Percentiles rank a stretch among this genome's conserved stretches.
phyloP scores from a whole-genome alignment of 495 filamentous ascomycete genomes.

The Lindgomyces ingoldianus region DNA sequence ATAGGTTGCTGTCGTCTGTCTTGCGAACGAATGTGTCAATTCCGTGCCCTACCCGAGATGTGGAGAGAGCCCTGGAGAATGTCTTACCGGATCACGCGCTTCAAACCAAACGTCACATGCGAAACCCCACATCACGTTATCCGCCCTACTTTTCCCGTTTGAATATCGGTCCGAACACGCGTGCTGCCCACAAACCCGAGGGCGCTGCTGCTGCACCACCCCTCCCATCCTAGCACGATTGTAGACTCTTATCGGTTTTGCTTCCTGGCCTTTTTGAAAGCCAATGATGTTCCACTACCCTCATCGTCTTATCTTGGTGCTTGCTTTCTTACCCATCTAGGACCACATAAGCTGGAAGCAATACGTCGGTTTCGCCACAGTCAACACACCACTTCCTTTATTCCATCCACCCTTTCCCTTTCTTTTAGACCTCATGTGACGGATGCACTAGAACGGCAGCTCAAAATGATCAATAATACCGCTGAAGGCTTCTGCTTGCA shows the following conservation, averaged over 20 bases:
- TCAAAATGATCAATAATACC: neutral
- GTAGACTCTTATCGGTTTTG: neutral
- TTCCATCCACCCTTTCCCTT: neutral
- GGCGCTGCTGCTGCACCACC: neutral
- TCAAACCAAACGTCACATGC: no score
- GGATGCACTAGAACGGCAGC: neutral
- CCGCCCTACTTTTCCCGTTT: no score
- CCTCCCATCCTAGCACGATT: neutral
- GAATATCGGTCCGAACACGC: neutral
- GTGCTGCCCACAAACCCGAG: neutral
- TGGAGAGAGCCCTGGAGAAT: no score
- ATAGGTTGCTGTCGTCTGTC: neutral
- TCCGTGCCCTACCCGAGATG: neutral
- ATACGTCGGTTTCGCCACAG: conserved; percentile 14
- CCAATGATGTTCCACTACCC: neutral
- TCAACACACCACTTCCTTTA: conserved; percentile 25
- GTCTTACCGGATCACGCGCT: neutral
- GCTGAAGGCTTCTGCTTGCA: no score
- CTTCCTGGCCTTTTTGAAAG: neutral
- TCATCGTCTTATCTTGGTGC: neutral
- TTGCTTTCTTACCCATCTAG: neutral
- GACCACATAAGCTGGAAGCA: neutral
- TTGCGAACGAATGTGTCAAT: neutral
- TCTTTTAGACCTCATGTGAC: neutral
- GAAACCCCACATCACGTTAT: no score